phyloP scores from a whole-genome alignment of 768 basidiomycete genomes.

The Mycena chlorophos region DNA sequence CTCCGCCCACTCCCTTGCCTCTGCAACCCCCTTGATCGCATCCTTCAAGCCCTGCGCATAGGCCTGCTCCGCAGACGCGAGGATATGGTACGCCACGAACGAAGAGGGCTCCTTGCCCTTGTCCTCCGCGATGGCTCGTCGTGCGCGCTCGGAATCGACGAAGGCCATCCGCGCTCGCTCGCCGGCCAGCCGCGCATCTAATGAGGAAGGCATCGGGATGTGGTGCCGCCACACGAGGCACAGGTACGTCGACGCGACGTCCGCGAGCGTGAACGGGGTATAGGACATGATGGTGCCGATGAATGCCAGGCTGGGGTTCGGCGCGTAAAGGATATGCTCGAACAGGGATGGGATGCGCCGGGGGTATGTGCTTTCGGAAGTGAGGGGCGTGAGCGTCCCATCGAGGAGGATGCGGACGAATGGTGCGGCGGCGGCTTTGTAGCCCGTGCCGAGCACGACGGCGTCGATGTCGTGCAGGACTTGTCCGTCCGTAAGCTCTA shows the following conservation, averaged over 20 bases:
- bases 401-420: slow-evolving; percentile 39
- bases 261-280: slow-evolving; percentile 50
- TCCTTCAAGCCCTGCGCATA: slow-evolving; percentile 37
- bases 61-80: slow-evolving; percentile 35
- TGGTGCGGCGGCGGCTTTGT: slow-evolving; percentile 39
- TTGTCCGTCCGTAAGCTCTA: slow-evolving; percentile 39
- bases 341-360: slow-evolving; percentile 46
- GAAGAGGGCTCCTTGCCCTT: slow-evolving; percentile 31
- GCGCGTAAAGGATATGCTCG: slow-evolving; percentile 46
- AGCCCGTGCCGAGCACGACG: slow-evolving; percentile 50
- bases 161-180: slow-evolving; percentile 37
- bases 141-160: slow-evolving; percentile 22
- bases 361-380: slow-evolving; percentile 29
- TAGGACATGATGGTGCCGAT: slow-evolving; percentile 43
- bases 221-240: slow-evolving; percentile 40
- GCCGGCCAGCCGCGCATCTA: slow-evolving; percentile 35
- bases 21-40: slow-evolving; percentile 33
- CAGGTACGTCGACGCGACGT: slow-evolving; percentile 52
- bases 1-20: slow-evolving; percentile 26
- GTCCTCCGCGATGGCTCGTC: slow-evolving; percentile 16
- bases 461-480: slow-evolving; percentile 41
- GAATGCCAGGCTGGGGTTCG: slow-evolving; percentile 49
- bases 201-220: slow-evolving; percentile 35
- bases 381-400: slow-evolving; percentile 28
- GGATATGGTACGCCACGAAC: slow-evolving; percentile 38